Evolutionary conservation across 176 grass and related monocot genomes (phyloP), one percentile per base, ranked within the genome.

Genomic region (Elaeis guineensis): DNA sequence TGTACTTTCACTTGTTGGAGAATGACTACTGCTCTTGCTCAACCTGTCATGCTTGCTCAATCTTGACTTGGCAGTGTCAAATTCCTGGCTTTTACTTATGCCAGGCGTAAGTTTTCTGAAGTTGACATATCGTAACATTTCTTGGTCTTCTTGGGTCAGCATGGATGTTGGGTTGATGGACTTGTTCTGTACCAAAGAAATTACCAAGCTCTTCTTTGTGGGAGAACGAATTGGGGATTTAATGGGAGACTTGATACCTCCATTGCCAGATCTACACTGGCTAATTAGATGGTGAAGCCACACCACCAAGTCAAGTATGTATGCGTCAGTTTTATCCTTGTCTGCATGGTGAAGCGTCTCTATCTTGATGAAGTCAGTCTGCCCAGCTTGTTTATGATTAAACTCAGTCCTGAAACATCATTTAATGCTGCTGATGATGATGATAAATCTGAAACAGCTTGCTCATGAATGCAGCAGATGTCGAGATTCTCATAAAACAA

Each of bases 271-370:
- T 19, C 28, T 25, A 14, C 29, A 51, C 3, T 59, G 50, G 5
- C 48, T 32, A 16, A 83, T 65, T 0, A 86, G 82, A 61, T 65
- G 48, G 35, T 90, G 76, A 60, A 86, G 82, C 61, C 35, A 72
- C 26, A 86, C 51, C 16, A 90, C 69, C 60, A 83, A 68, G 2
- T 83, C 79, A 11, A 80, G 58, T 68, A 90, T 80, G 55, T 70
- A 70, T 19, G 57, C 21, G 63, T 86, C 87, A 19, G 69, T 85
- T 61, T 86, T 86, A 39, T 73, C 65, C 56, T 73, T 79, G 26
- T 86, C 74, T 50, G 76, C 87, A 72, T 86, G 61, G 48, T 82
- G 50, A 49, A 90, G 69, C 15, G 79, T 77, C 63, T 86, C 67
- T 49, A 83, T 81, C 70, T 64, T 79, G 62, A 65, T 67, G 25